phyloP scores from a whole-genome alignment of 108 stramenopile species.

The Nitzschia sp. region DNA sequence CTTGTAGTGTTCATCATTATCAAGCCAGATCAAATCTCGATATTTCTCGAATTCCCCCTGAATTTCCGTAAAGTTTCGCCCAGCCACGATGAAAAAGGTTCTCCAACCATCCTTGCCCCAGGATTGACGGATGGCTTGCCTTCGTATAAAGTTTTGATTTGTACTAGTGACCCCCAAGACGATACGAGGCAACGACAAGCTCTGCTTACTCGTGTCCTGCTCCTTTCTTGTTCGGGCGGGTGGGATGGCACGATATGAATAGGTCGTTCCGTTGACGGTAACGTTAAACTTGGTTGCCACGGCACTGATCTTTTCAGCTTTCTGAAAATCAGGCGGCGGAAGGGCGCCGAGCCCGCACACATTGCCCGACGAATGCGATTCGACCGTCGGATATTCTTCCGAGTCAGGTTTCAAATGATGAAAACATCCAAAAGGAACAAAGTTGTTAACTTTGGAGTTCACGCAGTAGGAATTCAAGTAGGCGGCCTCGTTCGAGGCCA shows the following conservation, averaged over 20 bases:
- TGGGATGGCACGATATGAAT: background rate
- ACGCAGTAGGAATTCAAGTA: background rate
- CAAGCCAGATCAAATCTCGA: background rate
- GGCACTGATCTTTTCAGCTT: too few relatives aligned
- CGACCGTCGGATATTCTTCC: too few relatives aligned
- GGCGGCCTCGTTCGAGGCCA: too few relatives aligned
- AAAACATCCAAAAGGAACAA: background rate
- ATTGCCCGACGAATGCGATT: too few relatives aligned
- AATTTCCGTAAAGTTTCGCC: background rate
- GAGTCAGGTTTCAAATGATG: background rate
- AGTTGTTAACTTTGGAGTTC: background rate
- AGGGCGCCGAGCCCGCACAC: too few relatives aligned
- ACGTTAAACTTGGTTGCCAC: background rate
- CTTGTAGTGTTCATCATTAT: background rate
- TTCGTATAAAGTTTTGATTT: background rate
- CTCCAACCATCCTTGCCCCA: background rate
- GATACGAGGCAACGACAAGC: background rate
- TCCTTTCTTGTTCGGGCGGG: too few relatives aligned
- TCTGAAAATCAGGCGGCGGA: too few relatives aligned
- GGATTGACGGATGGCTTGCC: background rate
- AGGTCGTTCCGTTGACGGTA: background rate
- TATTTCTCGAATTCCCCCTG: background rate
- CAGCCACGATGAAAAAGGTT: background rate
- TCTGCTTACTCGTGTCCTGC: too few relatives aligned
- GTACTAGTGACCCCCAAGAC: background rate